Conservation (phyloP, 306 rosid genomes). For the Vigna angularis region DNA sequence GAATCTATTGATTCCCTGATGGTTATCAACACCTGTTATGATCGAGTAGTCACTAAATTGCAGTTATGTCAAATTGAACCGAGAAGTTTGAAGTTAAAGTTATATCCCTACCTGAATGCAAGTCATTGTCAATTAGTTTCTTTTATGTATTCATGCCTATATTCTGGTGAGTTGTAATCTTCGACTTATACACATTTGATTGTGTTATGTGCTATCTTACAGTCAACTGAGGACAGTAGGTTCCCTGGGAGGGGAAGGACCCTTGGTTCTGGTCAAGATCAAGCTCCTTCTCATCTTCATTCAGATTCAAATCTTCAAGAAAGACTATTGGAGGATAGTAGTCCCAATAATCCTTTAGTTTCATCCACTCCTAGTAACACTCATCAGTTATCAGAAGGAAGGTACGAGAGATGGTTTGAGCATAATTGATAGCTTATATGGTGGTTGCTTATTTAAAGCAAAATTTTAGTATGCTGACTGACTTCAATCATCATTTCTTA, state of each 20-base stretch:
- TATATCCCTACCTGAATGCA: slow-evolving; percentile 30
- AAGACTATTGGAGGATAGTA: slow-evolving; percentile 74
- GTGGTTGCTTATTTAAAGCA: slow-evolving; percentile 28
- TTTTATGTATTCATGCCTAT: slow-evolving; percentile 25
- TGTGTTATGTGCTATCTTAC: slow-evolving; percentile 45
- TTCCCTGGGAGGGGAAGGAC: slow-evolving; percentile 93
- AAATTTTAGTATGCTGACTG: slow-evolving; percentile 23
- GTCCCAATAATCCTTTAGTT: slow-evolving; percentile 55
- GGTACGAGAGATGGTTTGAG: slow-evolving; percentile 58
- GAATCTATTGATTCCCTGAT: slow-evolving; percentile 34
- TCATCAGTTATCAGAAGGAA: slow-evolving; percentile 66
- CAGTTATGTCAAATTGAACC: slow-evolving; percentile 26
- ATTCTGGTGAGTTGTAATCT: slow-evolving; percentile 29
- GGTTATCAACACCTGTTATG: slow-evolving; percentile 25
- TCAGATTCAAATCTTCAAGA: slow-evolving; percentile 85
- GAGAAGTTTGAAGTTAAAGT: slow-evolving; percentile 36
- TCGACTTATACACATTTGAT: slow-evolving; percentile 29
- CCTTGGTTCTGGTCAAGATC: slow-evolving; percentile 68
- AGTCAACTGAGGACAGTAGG: slow-evolving; percentile 65
- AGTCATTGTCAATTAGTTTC: slow-evolving; percentile 36
- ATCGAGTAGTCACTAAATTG: slow-evolving; percentile 15
- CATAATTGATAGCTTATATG: slow-evolving; percentile 35
- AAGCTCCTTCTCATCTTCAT: slow-evolving; percentile 54
- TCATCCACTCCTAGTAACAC: slow-evolving; percentile 51
- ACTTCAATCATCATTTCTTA: slow-evolving; percentile 11